Evolutionary conservation across 441 rosid genomes (phyloP), one percentile per base, ranked within the genome.

Genomic region (Adansonia gregorii): DNA sequence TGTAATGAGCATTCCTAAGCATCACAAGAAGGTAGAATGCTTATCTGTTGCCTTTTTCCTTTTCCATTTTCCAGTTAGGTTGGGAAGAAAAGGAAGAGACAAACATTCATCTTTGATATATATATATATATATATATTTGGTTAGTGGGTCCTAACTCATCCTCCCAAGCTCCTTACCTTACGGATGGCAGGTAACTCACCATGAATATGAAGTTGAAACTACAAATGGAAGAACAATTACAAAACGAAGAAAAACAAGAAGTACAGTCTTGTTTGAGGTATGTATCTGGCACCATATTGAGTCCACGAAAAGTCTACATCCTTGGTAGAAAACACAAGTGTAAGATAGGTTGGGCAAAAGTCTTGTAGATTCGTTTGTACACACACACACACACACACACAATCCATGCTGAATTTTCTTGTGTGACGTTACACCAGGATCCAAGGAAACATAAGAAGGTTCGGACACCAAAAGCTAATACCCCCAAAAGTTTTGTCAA

Each of bases 251-350:
- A 82, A 94, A 89, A 83, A 89, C 94, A 67, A 90, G 67, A 79
- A 88, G 89, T 79, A 86, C 94, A 1, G 87, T 87, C 78, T 83
- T 92, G 91, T 91, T 92, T 82, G 96, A 93, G 96, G 99, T 92
- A 87, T 45, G 79, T 46, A 65, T 70, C 64, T 49, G 11, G 3
- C 56, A 6, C 65, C 66, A 31, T 71, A 35, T 69, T 20, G 63
- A 58, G 45, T 73, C 31, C 41, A 9, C n/a, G 56, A 48, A 1
- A 75, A 14, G 15, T 27, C 52, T 72, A 20, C 55, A 39, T 67
- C 48, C n/a, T 41, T 41, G 58, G 65, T 64, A 49, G 56, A 76
- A 22, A 61, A 43, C 46, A 59, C 17, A 7, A 17, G 52, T 65
- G 61, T 56, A 24, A 64, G 35, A 31, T 15, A 19, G 22, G 27